Evolutionary conservation across 2,329 filamentous ascomycete genomes (phyloP).

Genomic region (Clarireedia paspali): DNA sequence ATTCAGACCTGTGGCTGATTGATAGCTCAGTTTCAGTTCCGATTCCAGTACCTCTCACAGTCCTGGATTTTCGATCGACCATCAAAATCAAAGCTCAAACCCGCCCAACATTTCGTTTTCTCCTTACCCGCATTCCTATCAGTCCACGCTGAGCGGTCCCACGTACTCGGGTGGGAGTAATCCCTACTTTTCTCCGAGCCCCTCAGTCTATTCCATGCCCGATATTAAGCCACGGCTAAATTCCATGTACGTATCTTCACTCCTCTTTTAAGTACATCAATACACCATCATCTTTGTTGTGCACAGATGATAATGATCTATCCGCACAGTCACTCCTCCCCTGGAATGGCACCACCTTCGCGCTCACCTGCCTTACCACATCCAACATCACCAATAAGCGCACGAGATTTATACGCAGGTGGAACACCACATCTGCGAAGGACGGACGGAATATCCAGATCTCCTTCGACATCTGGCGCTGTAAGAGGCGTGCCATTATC

Average conservation of each 20-base stretch:
- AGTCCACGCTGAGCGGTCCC: constrained; percentile 24
- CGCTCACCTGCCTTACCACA: constrained; percentile 28
- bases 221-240: constrained; percentile 29
- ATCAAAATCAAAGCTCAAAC: constrained; percentile 23
- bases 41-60: constrained; percentile 28
- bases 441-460: constrained; percentile 27
- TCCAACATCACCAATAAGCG: constrained; percentile 24
- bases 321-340: constrained; percentile 22
- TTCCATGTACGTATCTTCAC: constrained; percentile 25
- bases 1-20: constrained; percentile 26
- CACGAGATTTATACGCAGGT: constrained; percentile 28
- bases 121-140: constrained; percentile 26
- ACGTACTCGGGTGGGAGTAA: constrained; percentile 25
- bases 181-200: constrained; percentile 25
- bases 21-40: constrained; percentile 27
- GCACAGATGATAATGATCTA: constrained; percentile 25
- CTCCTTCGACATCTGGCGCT: constrained; percentile 25
- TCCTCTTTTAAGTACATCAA: constrained; percentile 13
- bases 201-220: constrained; percentile 27
- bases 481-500: constrained; percentile 27
- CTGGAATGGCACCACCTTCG: constrained; percentile 28
- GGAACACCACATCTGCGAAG: constrained; percentile 26
- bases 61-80: constrained; percentile 29
- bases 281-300: constrained; percentile 14
- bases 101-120: constrained; percentile 25